Base-by-base conservation (phyloP, 768 basidiomycete genomes). In the Roridomyces roridus region DNA sequence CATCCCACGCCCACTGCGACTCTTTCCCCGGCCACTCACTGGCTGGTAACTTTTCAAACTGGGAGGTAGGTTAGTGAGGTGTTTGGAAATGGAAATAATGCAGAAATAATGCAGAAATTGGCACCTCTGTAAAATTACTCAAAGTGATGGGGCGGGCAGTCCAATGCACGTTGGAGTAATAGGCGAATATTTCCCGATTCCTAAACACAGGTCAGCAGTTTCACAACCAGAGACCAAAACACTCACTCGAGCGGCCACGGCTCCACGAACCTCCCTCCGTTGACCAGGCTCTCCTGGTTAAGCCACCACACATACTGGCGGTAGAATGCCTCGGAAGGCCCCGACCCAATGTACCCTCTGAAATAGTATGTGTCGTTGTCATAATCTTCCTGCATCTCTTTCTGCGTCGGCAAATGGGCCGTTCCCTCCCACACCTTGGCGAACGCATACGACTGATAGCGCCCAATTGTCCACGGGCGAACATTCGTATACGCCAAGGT, bases 401-500 rank as follows among this genome's bases (percentile, higher is more conserved):
- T 41, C 43, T 62, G 50, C 18, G 56, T 55, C 15, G 68, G 70
- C 11, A 71, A 52, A 49, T 51, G 60, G 7, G 70, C 68, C 5
- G 63, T 68, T 3, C 64, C 65, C 36, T 57, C 59, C 70, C 68
- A 70, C 15, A 70, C 62, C 36, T 70, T 68, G 26, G 67, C 67
- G 23, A 68, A 55, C 5, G 66, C 70, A 20, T 68, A 64, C 2
- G 66, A 64, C 17, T 65, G 63, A 35, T 65, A 64, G 23, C 49
- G 51, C n/a, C 66, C 64, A 5, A 65, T 59, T 9, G 66, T 67
- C 66, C 66, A 67, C 5, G 66, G 58, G 12, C 66, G 66, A 24
- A 67, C 66, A 23, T 60, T 61, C 2, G 59, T 65, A 43, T 72
- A 73, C 0, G 70, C 68, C 4, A 75, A 60, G 5, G 73, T 72